phyloP scores from a whole-genome alignment of 441 rosid genomes.

The Erodium trifolium region DNA sequence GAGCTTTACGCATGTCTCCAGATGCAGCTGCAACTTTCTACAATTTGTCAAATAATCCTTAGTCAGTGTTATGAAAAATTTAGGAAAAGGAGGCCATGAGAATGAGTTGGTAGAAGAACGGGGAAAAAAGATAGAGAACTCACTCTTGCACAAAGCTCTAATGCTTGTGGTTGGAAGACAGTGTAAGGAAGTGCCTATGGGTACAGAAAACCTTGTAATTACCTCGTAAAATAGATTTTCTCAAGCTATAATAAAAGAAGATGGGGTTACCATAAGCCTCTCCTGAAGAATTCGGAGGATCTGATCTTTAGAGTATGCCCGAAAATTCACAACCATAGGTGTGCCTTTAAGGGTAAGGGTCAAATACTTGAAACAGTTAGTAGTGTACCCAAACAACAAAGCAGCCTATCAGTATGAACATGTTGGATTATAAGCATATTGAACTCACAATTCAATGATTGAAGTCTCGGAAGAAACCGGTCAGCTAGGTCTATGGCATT shows the following conservation, averaged over 20 bases:
- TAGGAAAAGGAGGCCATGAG: background rate
- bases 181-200: slow-evolving; percentile 48
- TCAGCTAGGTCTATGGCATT: slow-evolving; percentile 77
- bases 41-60: slow-evolving; percentile 15
- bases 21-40: slow-evolving; percentile 95
- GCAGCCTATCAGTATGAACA: background rate
- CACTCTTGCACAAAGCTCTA: slow-evolving; percentile 95
- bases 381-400: slow-evolving; percentile 5
- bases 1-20: slow-evolving; percentile 95
- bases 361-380: slow-evolving; percentile 14
- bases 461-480: slow-evolving; percentile 76
- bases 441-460: slow-evolving; percentile 53
- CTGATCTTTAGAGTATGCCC: slow-evolving; percentile 77
- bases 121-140: slow-evolving; percentile 22
- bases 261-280: slow-evolving; percentile 57
- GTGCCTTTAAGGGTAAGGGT: slow-evolving; percentile 39
- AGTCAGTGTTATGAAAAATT: slow-evolving; percentile 7
- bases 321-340: slow-evolving; percentile 67
- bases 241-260: background rate
- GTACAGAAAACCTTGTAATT: too few species aligned
- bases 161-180: slow-evolving; percentile 68
- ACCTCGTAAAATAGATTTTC: background rate
- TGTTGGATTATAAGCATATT: background rate
- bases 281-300: slow-evolving; percentile 63
- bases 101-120: background rate